Conservation (phyloP, 2,329 filamentous ascomycete species). For the Purpureocillium lavendulum region DNA sequence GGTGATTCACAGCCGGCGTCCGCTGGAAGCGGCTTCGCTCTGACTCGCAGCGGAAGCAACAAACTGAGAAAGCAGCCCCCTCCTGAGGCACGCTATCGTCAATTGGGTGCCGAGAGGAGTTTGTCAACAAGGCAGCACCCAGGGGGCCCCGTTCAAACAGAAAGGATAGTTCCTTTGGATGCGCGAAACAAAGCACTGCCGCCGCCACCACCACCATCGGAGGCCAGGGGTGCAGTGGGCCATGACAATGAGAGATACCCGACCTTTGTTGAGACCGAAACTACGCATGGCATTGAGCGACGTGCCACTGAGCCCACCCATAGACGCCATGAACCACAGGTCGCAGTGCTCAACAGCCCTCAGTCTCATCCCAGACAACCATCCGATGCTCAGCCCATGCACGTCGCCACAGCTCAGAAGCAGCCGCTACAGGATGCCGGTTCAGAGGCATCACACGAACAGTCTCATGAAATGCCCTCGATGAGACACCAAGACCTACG, state of each 20-base stretch:
- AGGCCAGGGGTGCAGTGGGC: background rate
- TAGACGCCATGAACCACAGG: background rate
- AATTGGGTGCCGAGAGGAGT: slow-evolving; percentile 33
- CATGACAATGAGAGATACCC: background rate
- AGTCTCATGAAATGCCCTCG: slow-evolving; percentile 33
- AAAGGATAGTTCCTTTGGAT: slow-evolving; percentile 9
- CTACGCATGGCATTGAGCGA: slow-evolving; percentile 13
- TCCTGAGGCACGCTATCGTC: slow-evolving; percentile 37
- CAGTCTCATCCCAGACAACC: no score
- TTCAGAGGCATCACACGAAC: slow-evolving; percentile 20
- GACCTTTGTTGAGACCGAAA: background rate
- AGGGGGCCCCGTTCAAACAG: slow-evolving; percentile 4
- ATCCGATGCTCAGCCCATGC: no score
- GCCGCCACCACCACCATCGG: slow-evolving; percentile 16
- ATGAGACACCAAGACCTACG: slow-evolving; percentile 30
- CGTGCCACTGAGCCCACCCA: slow-evolving; percentile 21
- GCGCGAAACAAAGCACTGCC: slow-evolving; percentile 24
- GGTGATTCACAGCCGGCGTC: slow-evolving; percentile 14
- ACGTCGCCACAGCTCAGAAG: no score
- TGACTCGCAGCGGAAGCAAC: slow-evolving; percentile 44
- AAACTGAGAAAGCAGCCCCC: slow-evolving; percentile 51
- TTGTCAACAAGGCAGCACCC: slow-evolving; percentile 2
- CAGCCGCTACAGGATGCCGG: no score
- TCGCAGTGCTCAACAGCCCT: no score
- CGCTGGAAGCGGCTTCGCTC: slow-evolving; percentile 23